phyloP scores from a whole-genome alignment of 2,329 filamentous ascomycete genomes.

The Emergomyces africanus region DNA sequence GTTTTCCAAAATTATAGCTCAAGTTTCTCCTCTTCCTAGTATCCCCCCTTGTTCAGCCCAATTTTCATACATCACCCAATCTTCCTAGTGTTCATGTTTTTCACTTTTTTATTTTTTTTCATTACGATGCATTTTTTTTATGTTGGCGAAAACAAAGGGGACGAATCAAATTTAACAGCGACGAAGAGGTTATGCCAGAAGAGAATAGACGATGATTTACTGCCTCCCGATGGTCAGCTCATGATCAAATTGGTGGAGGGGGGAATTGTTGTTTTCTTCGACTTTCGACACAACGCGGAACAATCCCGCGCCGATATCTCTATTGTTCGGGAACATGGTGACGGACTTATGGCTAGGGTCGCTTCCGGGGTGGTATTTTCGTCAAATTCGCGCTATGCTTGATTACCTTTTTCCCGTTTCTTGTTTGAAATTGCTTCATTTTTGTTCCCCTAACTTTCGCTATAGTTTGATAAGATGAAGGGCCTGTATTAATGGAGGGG shows the following conservation, averaged over 20 bases:
- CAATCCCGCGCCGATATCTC: neutral
- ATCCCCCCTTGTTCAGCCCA: conserved; percentile 5
- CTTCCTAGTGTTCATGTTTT: conserved; percentile 3
- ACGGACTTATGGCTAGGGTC: conserved; percentile 33
- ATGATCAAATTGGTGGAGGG: neutral
- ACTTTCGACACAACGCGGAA: conserved; percentile 18
- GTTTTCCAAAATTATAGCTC: conserved; percentile 8
- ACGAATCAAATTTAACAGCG: neutral
- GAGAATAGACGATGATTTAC: conserved; percentile 2
- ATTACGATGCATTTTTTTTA: conserved; percentile 12
- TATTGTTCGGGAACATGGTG: conserved; percentile 22
- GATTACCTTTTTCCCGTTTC: conserved; percentile 1
- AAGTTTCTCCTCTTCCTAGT: conserved; percentile 6
- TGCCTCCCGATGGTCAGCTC: conserved; percentile 14
- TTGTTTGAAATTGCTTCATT: neutral
- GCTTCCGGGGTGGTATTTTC: conserved; percentile 35
- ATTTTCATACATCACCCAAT: conserved; percentile 2
- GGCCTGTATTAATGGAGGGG: neutral
- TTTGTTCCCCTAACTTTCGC: neutral
- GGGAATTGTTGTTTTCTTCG: neutral
- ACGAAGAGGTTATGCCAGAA: neutral
- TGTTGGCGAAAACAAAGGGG: conserved; percentile 8
- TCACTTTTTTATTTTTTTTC: conserved; percentile 6
- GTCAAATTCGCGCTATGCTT: conserved; percentile 21
- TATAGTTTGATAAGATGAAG: neutral